Conservation (phyloP, 2,329 filamentous ascomycete species). For the Zymoseptoria crescenta region DNA sequence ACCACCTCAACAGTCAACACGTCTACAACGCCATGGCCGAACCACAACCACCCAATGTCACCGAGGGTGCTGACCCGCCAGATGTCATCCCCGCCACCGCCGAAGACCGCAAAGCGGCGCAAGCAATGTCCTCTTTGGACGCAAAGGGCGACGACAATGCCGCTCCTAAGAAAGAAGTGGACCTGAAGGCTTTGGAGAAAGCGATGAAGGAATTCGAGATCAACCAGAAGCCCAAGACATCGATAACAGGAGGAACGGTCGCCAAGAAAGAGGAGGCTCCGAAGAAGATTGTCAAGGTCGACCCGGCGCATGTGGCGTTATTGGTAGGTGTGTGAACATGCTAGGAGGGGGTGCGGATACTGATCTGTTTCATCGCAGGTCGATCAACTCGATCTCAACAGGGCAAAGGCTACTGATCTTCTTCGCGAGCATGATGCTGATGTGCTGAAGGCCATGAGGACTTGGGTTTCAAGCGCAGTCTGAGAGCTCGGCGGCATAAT, state of each 20-base stretch:
- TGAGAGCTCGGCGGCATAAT: background rate
- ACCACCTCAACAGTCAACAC: background rate
- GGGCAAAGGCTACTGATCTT: conserved; percentile 65
- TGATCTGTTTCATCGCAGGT: conserved; percentile 39
- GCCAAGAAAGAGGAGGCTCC: conserved; percentile 24
- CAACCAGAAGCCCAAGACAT: conserved; percentile 34
- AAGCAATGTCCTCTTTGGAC: conserved; percentile 65
- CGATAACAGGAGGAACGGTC: conserved; percentile 27
- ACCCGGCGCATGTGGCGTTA: conserved; percentile 61
- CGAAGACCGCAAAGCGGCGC: conserved; percentile 70
- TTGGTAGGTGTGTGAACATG: conserved; percentile 45
- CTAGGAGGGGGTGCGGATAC: background rate
- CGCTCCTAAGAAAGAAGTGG: conserved; percentile 50
- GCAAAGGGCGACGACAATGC: conserved; percentile 42
- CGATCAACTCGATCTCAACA: conserved; percentile 64
- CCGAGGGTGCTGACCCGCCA: conserved; percentile 53
- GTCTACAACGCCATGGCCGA: conserved; percentile 47
- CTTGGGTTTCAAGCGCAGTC: conserved; percentile 39
- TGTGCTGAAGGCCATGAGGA: conserved; percentile 57
- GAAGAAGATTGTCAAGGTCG: conserved; percentile 58
- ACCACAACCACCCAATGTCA: conserved; percentile 51
- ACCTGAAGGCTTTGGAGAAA: conserved; percentile 62
- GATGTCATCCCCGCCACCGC: conserved; percentile 52
- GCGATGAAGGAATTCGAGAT: conserved; percentile 58
- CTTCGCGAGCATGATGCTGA: conserved; percentile 65